Evolutionary conservation across 176 grass and related monocot genomes (phyloP), one percentile per base, ranked within the genome.

Genomic region (Pontederia paniculata): DNA sequence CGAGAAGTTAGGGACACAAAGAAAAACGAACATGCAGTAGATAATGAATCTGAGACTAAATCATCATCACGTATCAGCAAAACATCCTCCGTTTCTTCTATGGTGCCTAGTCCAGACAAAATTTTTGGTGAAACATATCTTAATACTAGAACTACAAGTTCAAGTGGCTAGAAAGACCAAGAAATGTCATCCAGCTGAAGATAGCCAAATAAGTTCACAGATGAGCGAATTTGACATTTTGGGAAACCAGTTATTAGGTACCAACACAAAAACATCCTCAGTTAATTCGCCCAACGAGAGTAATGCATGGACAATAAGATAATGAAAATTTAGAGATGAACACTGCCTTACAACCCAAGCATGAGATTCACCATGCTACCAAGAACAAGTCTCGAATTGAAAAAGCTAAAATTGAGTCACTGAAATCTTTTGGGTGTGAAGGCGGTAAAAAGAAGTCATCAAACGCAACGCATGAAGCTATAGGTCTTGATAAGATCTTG

Each of bases 121-220:
- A 41, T 68, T 89, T 78, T 70, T 81, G 50, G 70, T 84, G 46
- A 81, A 84, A 62, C 81, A 72, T 72, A 37, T 81, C n/a, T 84
- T 80, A 52, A 75, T 71, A 75, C 70, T 89, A 22, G 80, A 89
- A 75, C 65, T 53, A 73, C 80, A 89, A 44, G 63, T 89, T 13
- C 50, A 77, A 53, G 77, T 77, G 75, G 74, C 70, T 17, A 89
- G 80, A 66, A 83, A 74, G 65, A 84, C 63, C 12, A 59, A 19
- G 17, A 15, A 7, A 43, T 9, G 28, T 45, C 44, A 49, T 41
- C 31, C 60, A 57, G 55, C 17, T 45, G 62, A 37, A 23, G 65
- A 41, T 52, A 54, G 44, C 59, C 57, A 73, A 9, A 53, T 22
- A 60, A 42, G 69, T 45, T 54, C 68, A 17, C 51, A 75, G 44